These are phyloP conservation scores for Pythium coloratum DNA, from an alignment of 352 stramenopile species.

Conservation along the genomic window DNA sequence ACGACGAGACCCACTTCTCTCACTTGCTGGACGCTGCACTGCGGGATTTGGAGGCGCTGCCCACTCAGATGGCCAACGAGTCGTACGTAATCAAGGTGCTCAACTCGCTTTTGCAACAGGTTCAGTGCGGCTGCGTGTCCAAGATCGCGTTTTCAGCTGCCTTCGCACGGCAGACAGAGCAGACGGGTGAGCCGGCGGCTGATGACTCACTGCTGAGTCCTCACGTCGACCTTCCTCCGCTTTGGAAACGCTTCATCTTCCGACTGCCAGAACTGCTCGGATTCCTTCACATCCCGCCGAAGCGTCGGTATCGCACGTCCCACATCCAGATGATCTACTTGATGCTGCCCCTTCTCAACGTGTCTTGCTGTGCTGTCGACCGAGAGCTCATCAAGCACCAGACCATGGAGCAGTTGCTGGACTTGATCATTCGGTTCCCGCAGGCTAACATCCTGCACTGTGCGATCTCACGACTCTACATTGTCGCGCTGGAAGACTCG, in stretches of 20 bases:
- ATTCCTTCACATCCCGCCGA: slow-evolving; percentile 31
- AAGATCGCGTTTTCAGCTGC: slow-evolving; percentile 43
- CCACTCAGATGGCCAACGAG: slow-evolving; percentile 65
- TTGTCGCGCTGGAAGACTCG: slow-evolving; percentile 77
- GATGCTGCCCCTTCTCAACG: slow-evolving; percentile 74
- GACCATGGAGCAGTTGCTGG: slow-evolving; percentile 62
- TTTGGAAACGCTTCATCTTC: slow-evolving; percentile 64
- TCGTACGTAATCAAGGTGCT: slow-evolving; percentile 75
- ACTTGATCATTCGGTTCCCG: slow-evolving; percentile 91
- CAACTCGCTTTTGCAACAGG: slow-evolving; percentile 73
- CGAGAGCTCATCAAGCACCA: slow-evolving; percentile 35
- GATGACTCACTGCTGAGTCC: slow-evolving; percentile 37
- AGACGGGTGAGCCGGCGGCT: slow-evolving; percentile 5
- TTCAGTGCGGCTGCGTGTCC: slow-evolving; percentile 68
- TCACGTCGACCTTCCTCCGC: slow-evolving; percentile 51
- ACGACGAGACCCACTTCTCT: slow-evolving; percentile 30
- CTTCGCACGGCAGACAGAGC: slow-evolving; percentile 17
- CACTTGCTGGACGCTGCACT: slow-evolving; percentile 48
- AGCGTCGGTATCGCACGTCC: slow-evolving; percentile 48
- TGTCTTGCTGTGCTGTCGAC: slow-evolving; percentile 63
- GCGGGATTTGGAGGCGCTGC: slow-evolving; percentile 46
- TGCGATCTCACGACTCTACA: slow-evolving; percentile 66
- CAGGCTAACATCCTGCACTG: slow-evolving; percentile 82
- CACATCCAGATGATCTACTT: slow-evolving; percentile 77
- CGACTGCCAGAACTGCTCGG: slow-evolving; percentile 42